These are phyloP conservation scores for Iberis amara DNA, from an alignment of 441 rosid genomes.

Conservation along the genomic window DNA sequence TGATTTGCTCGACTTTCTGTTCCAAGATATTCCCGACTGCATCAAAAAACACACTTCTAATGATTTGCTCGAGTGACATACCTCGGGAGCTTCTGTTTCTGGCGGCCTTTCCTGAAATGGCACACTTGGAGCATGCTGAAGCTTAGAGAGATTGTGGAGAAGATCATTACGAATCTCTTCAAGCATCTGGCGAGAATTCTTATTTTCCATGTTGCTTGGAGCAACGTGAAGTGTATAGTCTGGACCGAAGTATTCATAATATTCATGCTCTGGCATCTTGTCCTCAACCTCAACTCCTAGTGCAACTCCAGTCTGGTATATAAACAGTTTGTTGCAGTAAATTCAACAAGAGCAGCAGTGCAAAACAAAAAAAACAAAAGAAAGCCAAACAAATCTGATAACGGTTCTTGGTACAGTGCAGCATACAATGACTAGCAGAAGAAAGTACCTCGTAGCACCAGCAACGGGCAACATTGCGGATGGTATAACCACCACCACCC, in stretches of 20 bases:
- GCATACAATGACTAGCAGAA: conserved; percentile 23
- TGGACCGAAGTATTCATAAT: conserved; percentile 60
- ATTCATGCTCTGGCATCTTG: conserved; percentile 56
- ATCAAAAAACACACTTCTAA: conserved; percentile 12
- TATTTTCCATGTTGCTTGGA: conserved; percentile 51
- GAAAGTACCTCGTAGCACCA: conserved; percentile 78
- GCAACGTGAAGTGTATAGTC: conserved; percentile 58
- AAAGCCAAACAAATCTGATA: neutral
- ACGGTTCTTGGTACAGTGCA: neutral
- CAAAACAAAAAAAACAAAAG: conserved; percentile 9
- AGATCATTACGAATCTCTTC: conserved; percentile 60
- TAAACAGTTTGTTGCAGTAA: conserved; percentile 6
- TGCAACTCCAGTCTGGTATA: conserved; percentile 71
- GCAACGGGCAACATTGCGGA: conserved; percentile 75
- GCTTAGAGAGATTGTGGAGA: conserved; percentile 73
- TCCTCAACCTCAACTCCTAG: conserved; percentile 69
- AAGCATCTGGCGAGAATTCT: conserved; percentile 53
- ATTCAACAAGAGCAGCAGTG: conserved; percentile 12
- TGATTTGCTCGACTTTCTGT: too few species aligned
- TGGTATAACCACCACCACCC: conserved; percentile 83
- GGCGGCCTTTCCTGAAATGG: conserved; percentile 80
- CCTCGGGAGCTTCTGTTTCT: conserved; percentile 82
- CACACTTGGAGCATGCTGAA: conserved; percentile 91
- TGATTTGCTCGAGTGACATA: conserved; percentile 22
- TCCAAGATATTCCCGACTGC: too few species aligned